A percentile compares a stretch with the other conserved stretches of the same genome.
Conservation (phyloP, 2,329 filamentous ascomycete genomes). For the Ambrosiella xylebori region DNA sequence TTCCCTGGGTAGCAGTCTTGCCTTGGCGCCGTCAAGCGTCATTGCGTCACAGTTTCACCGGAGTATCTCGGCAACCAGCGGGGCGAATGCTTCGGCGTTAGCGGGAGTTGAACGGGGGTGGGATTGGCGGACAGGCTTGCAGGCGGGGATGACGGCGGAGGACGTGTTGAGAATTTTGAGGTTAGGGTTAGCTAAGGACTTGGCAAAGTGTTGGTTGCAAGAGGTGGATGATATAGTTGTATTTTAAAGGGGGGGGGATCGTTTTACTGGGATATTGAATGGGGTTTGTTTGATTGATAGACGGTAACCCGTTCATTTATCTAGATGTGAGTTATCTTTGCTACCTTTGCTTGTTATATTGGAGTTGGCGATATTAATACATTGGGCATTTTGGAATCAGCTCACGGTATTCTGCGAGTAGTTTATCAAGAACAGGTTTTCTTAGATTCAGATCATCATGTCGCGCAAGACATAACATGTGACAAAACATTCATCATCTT, state of each 20-base stretch:
- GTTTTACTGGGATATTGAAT: neutral
- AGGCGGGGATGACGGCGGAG: conserved; percentile 40
- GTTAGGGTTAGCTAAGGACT: conserved; percentile 54
- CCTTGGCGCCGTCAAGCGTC: conserved; percentile 51
- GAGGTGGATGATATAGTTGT: conserved; percentile 41
- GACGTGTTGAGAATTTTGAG: conserved; percentile 60
- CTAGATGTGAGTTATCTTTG: neutral
- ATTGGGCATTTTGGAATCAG: neutral
- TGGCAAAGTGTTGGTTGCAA: conserved; percentile 51
- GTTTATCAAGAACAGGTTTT: too few species aligned
- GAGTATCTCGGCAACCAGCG: conserved; percentile 37
- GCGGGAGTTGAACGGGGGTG: conserved; percentile 37
- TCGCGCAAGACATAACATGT: neutral
- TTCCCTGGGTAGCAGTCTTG: conserved; percentile 46
- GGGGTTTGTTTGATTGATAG: neutral
- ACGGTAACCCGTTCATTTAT: neutral
- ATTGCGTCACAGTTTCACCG: conserved; percentile 45
- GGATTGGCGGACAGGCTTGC: conserved; percentile 70
- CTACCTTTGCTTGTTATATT: neutral
- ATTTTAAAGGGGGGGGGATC: conserved; percentile 18
- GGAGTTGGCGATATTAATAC: neutral
- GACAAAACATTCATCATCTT: neutral
- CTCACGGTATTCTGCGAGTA: neutral
- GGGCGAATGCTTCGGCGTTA: conserved; percentile 17
- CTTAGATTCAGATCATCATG: neutral